Evolutionary conservation across 495 filamentous ascomycete species (phyloP).

Genomic region (Podospora pseudoanserina): DNA sequence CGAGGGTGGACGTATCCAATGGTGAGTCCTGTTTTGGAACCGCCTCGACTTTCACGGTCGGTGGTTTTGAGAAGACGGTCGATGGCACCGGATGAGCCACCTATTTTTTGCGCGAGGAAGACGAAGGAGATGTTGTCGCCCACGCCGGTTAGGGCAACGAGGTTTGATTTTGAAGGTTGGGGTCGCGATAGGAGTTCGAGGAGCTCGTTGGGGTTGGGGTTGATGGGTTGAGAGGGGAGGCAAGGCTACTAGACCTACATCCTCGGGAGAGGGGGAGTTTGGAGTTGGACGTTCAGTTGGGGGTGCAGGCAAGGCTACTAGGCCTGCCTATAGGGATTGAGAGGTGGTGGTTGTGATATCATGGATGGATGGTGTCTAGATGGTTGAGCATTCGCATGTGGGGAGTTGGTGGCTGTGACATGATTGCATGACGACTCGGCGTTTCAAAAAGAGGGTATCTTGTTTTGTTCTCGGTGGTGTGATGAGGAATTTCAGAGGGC

Average conservation of each 20-base stretch:
- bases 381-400: not conserved
- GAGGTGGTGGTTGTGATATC: not conserved
- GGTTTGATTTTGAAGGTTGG: constrained; percentile 28
- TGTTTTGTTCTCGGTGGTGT: not conserved
- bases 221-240: constrained; percentile 3
- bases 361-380: not conserved
- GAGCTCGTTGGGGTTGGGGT: constrained; percentile 17
- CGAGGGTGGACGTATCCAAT: constrained; percentile 3
- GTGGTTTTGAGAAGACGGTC: not conserved
- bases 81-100: not conserved
- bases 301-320: too few species aligned
- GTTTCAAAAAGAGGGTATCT: not conserved
- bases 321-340: not conserved
- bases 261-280: too few species aligned
- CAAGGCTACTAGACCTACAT: too few species aligned
- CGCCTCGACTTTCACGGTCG: not conserved
- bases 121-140: constrained; percentile 27
- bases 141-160: constrained; percentile 16
- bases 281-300: too few species aligned
- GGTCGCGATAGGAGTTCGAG: constrained; percentile 16
- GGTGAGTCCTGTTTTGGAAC: not conserved
- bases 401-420: not conserved
- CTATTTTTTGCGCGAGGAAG: constrained; percentile 20
- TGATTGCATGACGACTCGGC: not conserved
- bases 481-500: not conserved